Evolutionary conservation across 805 yeast genomes (phyloP).

Genomic region (Grigorovia yakushimaensis): DNA sequence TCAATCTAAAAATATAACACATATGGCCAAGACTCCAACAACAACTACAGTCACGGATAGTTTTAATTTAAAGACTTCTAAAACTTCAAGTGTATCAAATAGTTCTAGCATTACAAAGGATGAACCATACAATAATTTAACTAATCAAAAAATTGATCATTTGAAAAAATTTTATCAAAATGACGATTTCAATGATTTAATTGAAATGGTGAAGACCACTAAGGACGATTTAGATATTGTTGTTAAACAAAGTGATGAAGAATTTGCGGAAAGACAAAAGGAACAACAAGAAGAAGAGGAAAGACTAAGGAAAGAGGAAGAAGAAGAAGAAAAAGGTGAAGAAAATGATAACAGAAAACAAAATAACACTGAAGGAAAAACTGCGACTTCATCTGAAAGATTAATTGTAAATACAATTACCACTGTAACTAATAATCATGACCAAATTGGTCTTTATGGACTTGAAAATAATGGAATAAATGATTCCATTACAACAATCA

Average conservation of each 20-base stretch:
- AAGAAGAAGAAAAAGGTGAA: conserved; percentile 2
- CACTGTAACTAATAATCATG: neutral
- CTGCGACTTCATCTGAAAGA: no score
- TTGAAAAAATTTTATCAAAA: conserved; percentile 18
- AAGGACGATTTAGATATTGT: conserved; percentile 20
- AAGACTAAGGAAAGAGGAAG: neutral
- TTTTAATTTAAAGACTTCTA: neutral
- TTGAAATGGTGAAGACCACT: conserved; percentile 23
- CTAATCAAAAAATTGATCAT: conserved; percentile 7
- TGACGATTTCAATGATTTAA: conserved; percentile 22
- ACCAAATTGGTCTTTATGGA: neutral
- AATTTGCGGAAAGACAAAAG: conserved; percentile 3
- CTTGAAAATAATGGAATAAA: neutral
- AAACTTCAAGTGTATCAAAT: neutral
- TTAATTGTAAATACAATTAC: no score
- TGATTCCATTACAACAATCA: neutral
- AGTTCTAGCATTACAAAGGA: neutral
- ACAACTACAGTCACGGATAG: neutral
- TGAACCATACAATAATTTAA: neutral
- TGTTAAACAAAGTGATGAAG: conserved; percentile 10
- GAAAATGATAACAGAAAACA: neutral
- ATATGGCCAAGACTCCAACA: neutral
- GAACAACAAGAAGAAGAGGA: conserved; percentile 4
- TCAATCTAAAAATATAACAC: neutral
- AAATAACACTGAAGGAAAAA: no score